Percentiles rank a stretch among this genome's conserved stretches.
Evolutionary conservation across 345 rosid genomes (phyloP).

Genomic region (Syzygium oleosum): DNA sequence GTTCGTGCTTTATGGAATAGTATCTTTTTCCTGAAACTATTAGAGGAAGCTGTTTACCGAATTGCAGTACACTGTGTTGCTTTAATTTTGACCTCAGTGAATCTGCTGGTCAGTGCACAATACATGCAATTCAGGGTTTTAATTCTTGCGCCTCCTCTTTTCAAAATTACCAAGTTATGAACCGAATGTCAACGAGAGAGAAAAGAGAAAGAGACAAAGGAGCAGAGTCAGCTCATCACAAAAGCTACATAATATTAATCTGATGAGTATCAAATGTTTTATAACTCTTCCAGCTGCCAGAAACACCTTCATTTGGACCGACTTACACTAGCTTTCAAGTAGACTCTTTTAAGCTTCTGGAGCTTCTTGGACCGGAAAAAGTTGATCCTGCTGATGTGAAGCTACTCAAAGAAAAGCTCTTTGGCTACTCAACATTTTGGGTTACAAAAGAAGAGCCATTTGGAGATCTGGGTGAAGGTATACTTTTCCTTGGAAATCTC

Average conservation of each 20-base stretch:
- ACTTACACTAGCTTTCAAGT: slow-evolving; percentile 67
- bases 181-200: not conserved
- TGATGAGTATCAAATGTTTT: not conserved
- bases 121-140: not conserved
- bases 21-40: not conserved
- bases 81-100: not conserved
- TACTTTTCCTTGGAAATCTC: slow-evolving; percentile 82
- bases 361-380: slow-evolving; percentile 95
- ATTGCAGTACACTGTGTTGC: not conserved
- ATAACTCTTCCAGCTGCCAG: slow-evolving; percentile 47
- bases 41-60: not conserved
- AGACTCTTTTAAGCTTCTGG: slow-evolving; percentile 88
- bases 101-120: not conserved
- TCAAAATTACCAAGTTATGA: not conserved
- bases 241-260: not conserved
- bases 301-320: slow-evolving; percentile 55
- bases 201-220: not conserved
- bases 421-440: slow-evolving; percentile 94
- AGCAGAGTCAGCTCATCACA: not conserved
- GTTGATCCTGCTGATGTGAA: slow-evolving; percentile 84
- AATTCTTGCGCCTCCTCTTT: not conserved
- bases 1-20: not conserved
- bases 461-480: slow-evolving; percentile 88
- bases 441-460: slow-evolving; percentile 96
- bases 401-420: slow-evolving; percentile 68